Percentiles rank a stretch among this genome's conserved stretches.
phyloP scores from a whole-genome alignment of 176 grass and related monocot genomes.

The Saccharum officinarum region DNA sequence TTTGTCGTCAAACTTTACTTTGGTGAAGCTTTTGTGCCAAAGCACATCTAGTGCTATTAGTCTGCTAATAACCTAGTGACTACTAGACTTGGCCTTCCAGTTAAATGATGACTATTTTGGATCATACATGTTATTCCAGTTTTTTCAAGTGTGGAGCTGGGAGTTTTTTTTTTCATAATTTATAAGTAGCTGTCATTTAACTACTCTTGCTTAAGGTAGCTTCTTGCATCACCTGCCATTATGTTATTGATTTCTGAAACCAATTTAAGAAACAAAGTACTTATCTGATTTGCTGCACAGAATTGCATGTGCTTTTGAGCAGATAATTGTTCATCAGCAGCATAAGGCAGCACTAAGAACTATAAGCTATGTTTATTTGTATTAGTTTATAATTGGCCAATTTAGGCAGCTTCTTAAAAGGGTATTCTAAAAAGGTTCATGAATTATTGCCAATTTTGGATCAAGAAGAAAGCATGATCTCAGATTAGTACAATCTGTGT shows the following conservation, averaged over 20 bases:
- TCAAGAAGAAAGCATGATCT: background rate
- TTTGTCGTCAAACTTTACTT: background rate
- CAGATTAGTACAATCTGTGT: background rate
- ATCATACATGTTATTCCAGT: background rate
- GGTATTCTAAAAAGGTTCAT: background rate
- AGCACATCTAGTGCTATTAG: background rate
- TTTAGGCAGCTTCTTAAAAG: background rate
- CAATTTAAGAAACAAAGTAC: background rate
- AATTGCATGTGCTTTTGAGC: background rate
- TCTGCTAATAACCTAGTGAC: background rate
- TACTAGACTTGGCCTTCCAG: background rate
- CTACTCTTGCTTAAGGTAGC: background rate
- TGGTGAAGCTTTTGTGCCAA: background rate
- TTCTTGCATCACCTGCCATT: background rate
- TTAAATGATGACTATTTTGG: background rate
- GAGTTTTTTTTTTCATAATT: background rate
- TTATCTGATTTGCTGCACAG: background rate
- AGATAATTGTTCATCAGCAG: background rate
- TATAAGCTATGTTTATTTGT: background rate
- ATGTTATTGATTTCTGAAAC: background rate
- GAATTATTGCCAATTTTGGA: background rate
- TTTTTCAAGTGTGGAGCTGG: background rate
- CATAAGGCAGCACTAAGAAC: background rate
- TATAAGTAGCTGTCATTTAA: background rate
- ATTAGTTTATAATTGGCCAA: background rate